A percentile compares a stretch with the other conserved stretches of the same genome.
These are phyloP conservation scores for Curvularia hawaiiensis DNA, from an alignment of 2,329 filamentous ascomycete genomes.

Conservation along the genomic window DNA sequence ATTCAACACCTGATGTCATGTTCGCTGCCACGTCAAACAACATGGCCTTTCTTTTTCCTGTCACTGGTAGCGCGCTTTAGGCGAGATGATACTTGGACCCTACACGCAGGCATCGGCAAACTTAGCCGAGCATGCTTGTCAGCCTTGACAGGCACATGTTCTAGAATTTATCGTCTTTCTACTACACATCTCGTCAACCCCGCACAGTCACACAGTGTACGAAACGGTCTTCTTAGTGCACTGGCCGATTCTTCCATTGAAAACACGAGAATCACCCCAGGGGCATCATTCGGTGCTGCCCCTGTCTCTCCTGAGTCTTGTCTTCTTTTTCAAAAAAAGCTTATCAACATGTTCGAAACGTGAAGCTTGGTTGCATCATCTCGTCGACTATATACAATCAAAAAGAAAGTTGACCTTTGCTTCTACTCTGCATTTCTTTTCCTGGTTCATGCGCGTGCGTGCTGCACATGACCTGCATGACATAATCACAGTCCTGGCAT, in stretches of 20 bases:
- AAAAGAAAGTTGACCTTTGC: neutral
- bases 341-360: no score
- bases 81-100: constrained; percentile 36
- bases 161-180: neutral
- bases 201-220: neutral
- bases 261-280: neutral
- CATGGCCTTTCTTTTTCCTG: constrained; percentile 37
- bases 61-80: constrained; percentile 37
- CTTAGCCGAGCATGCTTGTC: constrained; percentile 36
- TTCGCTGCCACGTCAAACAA: constrained; percentile 43
- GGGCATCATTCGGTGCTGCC: neutral
- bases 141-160: constrained; percentile 20
- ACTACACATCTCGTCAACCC: neutral
- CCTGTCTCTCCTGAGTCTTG: neutral
- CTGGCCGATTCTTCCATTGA: neutral
- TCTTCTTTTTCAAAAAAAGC: neutral
- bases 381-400: neutral
- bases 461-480: neutral
- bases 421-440: neutral
- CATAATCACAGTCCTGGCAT: neutral
- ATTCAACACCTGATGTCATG: constrained; percentile 27
- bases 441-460: neutral
- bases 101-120: constrained; percentile 27
- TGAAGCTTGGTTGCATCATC: neutral
- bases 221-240: neutral